These are phyloP conservation scores for Trichoderma atroviride DNA, from an alignment of 2,329 filamentous ascomycete genomes.

Conservation along the genomic window DNA sequence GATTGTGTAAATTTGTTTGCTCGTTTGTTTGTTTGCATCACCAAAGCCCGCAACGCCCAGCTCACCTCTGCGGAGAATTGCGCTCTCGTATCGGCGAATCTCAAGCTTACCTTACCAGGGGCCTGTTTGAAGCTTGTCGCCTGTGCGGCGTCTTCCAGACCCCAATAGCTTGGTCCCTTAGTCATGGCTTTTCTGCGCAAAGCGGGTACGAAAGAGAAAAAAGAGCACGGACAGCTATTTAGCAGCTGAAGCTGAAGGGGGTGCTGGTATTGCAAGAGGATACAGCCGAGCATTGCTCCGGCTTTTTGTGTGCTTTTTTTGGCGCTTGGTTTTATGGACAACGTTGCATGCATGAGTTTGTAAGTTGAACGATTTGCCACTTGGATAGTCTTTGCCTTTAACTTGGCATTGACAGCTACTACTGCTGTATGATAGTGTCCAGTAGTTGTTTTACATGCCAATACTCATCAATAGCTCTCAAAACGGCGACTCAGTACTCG, in stretches of 20 bases:
- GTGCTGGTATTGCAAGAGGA: neutral
- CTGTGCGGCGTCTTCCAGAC: conserved; percentile 1
- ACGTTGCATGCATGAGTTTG: neutral
- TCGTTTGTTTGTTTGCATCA: neutral
- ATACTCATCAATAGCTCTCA: neutral
- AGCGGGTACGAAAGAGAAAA: conserved; percentile 7
- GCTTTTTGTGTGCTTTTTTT: neutral
- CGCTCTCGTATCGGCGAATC: conserved; percentile 16
- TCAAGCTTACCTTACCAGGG: conserved; percentile 7
- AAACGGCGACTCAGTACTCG: conserved; percentile 33
- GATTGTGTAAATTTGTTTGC: too few relatives aligned
- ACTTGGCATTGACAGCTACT: neutral
- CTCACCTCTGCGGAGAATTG: conserved; percentile 17
- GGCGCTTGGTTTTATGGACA: neutral
- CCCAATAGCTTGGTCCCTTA: conserved; percentile 15
- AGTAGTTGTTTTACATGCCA: neutral
- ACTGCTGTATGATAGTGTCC: neutral
- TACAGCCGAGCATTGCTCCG: conserved; percentile 21
- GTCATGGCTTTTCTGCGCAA: conserved; percentile 16
- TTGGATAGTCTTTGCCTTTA: neutral
- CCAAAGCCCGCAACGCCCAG: neutral
- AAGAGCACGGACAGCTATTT: neutral
- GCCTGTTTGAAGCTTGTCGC: neutral
- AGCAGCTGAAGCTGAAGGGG: neutral
- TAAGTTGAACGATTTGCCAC: neutral